Percentiles rank a stretch among this genome's conserved stretches.
Evolutionary conservation across 2,329 filamentous ascomycete species (phyloP).

Genomic region (Escovopsis sp.): DNA sequence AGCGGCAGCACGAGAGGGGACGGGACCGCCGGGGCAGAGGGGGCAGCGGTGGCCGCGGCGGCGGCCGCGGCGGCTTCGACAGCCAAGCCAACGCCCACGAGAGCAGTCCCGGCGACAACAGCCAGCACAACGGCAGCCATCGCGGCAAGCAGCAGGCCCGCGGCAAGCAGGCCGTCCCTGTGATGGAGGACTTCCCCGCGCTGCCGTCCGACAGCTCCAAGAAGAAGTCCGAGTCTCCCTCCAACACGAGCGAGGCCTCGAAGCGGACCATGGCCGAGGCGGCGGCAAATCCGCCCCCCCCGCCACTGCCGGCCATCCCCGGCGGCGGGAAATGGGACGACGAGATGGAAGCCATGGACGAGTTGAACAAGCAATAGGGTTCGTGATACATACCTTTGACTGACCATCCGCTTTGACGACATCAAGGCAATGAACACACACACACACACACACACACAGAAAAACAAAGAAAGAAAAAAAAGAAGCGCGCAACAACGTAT

Average conservation of each 20-base stretch:
- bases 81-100: conserved; percentile 9
- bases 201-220: conserved; percentile 15
- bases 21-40: conserved; percentile 18
- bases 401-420: background rate
- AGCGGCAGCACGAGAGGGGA: conserved; percentile 17
- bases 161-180: conserved; percentile 13
- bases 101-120: conserved; percentile 11
- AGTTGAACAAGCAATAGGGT: conserved; percentile 14
- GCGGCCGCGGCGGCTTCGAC: conserved; percentile 17
- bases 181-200: conserved; percentile 22
- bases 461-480: background rate
- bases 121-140: conserved; percentile 9
- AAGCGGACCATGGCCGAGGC: conserved; percentile 18
- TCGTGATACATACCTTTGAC: background rate
- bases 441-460: background rate
- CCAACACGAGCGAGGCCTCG: conserved; percentile 7
- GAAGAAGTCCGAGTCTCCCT: conserved; percentile 8
- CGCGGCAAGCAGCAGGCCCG: conserved; percentile 5
- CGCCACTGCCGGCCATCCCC: conserved; percentile 14
- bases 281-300: background rate
- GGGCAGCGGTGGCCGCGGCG: conserved; percentile 18
- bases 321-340: conserved; percentile 38
- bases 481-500: background rate
- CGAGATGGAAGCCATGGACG: conserved; percentile 39
- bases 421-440: background rate